Conservation (phyloP, 441 rosid species). For the Gossypium gossypioides region DNA sequence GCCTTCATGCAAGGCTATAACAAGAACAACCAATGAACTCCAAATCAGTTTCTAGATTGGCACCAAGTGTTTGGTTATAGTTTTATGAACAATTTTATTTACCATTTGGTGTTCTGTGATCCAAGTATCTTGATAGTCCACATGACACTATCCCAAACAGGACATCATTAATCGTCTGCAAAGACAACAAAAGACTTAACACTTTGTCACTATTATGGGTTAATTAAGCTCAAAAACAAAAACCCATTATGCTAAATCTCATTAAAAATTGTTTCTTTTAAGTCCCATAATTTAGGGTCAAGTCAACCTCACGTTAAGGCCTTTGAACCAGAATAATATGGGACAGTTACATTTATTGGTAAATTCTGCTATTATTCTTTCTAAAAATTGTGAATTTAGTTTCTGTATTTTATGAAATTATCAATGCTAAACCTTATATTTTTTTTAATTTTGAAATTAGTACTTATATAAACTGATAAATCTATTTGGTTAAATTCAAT, state of each 20-base stretch:
- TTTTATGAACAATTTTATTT: neutral
- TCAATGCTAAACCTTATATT: no score
- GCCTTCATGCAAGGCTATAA: slow-evolving; percentile 32
- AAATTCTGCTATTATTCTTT: no score
- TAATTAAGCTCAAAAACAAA: neutral
- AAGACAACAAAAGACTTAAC: neutral
- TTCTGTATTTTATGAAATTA: no score
- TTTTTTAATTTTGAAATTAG: no score
- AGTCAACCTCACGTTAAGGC: neutral
- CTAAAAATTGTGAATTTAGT: no score
- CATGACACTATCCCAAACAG: slow-evolving; percentile 42
- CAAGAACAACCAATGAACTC: neutral
- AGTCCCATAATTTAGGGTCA: neutral
- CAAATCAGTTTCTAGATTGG: neutral
- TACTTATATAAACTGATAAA: no score
- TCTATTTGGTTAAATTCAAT: no score
- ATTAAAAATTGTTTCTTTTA: neutral
- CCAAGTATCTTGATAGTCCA: slow-evolving; percentile 46
- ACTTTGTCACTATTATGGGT: no score
- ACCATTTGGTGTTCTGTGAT: slow-evolving; percentile 38
- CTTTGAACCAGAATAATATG: neutral
- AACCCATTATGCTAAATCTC: neutral
- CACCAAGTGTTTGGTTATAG: neutral
- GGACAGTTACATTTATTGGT: no score
- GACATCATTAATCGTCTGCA: slow-evolving; percentile 60